Conservation (phyloP, 345 rosid genomes). For the Salix brachista region DNA sequence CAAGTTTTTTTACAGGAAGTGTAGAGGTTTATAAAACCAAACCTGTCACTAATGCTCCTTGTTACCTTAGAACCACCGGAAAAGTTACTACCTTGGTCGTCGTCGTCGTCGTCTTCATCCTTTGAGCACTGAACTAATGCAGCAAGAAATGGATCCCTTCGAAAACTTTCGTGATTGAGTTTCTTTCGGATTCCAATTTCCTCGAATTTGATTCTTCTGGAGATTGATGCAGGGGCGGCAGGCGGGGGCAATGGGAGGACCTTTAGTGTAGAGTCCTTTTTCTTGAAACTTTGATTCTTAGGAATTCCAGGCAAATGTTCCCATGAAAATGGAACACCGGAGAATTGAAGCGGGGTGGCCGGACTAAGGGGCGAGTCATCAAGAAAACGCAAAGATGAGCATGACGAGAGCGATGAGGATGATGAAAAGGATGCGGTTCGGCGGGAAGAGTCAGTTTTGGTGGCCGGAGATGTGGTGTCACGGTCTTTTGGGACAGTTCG, state of each 20-base stretch:
- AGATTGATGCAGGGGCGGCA: constrained; percentile 15
- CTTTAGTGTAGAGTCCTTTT: constrained; percentile 26
- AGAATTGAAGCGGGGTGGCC: constrained; percentile 50
- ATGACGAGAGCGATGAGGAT: constrained; percentile 32
- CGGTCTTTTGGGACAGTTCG: constrained; percentile 20
- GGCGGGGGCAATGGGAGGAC: constrained; percentile 69
- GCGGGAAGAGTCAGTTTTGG: constrained; percentile 9
- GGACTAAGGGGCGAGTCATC: constrained; percentile 55
- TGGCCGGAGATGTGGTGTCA: constrained; percentile 11
- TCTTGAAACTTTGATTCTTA: constrained; percentile 41
- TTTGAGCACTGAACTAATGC: constrained; percentile 78
- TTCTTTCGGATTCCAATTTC: constrained; percentile 26
- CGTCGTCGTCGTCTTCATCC: constrained; percentile 26
- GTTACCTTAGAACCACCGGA: constrained; percentile 34
- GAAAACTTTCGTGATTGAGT: constrained; percentile 8
- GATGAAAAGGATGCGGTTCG: constrained; percentile 35
- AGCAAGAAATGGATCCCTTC: constrained; percentile 63
- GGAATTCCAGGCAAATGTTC: constrained; percentile 86
- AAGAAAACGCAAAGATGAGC: constrained; percentile 34
- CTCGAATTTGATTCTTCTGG: constrained; percentile 19
- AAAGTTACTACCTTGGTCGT: neutral
- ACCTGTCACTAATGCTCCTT: constrained; percentile 31
- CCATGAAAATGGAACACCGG: constrained; percentile 95
- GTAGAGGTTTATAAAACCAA: constrained; percentile 61
- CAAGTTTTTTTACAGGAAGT: constrained; percentile 63